Conservation (phyloP, 1,284 basidiomycete genomes). For the Trichosporon coremiiforme region DNA sequence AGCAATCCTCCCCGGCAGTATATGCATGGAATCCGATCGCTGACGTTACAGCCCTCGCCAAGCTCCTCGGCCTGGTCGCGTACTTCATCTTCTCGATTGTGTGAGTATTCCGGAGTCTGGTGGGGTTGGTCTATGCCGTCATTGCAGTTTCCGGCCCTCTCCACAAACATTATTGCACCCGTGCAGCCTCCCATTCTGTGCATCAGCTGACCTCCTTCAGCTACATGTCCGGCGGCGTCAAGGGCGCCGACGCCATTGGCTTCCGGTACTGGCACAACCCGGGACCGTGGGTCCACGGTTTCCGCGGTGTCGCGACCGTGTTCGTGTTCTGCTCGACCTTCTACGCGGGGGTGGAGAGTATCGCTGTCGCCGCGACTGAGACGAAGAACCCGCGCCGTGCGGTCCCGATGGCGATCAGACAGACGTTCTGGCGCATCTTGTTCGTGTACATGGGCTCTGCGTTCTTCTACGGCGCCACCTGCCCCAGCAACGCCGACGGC, state of each 20-base stretch:
- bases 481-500: constrained; percentile 66
- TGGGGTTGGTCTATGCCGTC: constrained; percentile 15
- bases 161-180: not conserved
- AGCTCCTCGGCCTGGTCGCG: constrained; percentile 36
- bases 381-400: constrained; percentile 69
- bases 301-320: constrained; percentile 31
- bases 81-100: constrained; percentile 65
- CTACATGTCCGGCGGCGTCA: constrained; percentile 60
- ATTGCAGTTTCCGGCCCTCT: too few relatives aligned
- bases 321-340: constrained; percentile 35
- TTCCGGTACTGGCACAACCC: constrained; percentile 60
- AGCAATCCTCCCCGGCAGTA: too few relatives aligned
- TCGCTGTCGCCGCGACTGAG: constrained; percentile 58
- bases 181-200: constrained; percentile 38
- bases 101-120: constrained; percentile 57
- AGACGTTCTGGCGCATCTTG: constrained; percentile 74
- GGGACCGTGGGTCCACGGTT: constrained; percentile 53
- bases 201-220: not conserved
- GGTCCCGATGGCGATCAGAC: constrained; percentile 72
- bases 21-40: too few relatives aligned
- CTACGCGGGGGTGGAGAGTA: constrained; percentile 47
- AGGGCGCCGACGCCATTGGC: constrained; percentile 52
- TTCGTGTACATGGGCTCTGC: constrained; percentile 67
- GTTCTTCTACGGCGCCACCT: constrained; percentile 72
- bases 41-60: constrained; percentile 27